These are phyloP conservation scores for Carex myosuroides DNA, from an alignment of 176 grass and related monocot genomes.

Conservation along the genomic window DNA sequence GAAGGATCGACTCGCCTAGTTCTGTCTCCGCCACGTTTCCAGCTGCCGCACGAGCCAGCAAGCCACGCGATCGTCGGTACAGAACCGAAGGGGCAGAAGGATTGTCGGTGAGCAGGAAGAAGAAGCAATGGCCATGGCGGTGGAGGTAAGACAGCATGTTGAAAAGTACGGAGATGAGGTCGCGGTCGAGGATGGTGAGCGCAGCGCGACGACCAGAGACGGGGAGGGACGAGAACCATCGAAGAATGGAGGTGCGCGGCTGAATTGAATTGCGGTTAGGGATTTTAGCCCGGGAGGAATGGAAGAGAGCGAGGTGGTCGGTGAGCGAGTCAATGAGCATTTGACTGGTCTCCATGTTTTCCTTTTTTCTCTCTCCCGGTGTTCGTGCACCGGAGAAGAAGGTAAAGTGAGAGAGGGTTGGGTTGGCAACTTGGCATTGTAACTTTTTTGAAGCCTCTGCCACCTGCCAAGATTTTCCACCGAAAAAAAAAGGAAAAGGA, in stretches of 20 bases:
- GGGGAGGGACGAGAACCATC: constrained; percentile 73
- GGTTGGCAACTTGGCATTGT: not conserved
- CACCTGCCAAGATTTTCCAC: not conserved
- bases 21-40: constrained; percentile 23
- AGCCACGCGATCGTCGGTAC: constrained; percentile 77
- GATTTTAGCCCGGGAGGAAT: constrained; percentile 24
- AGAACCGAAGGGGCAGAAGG: constrained; percentile 40
- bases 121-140: constrained; percentile 60
- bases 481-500: too few species aligned
- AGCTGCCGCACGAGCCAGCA: constrained; percentile 55
- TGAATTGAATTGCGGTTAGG: constrained; percentile 5
- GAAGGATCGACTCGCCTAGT: constrained; percentile 32
- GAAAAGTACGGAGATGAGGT: constrained; percentile 35
- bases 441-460: not conserved
- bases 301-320: constrained; percentile 86
- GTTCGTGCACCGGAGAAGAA: constrained; percentile 25
- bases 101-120: constrained; percentile 67
- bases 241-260: constrained; percentile 65
- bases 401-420: not conserved
- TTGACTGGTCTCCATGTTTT: constrained; percentile 28
- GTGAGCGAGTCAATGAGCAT: constrained; percentile 73
- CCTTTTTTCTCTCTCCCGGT: not conserved
- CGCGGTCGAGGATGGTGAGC: constrained; percentile 34
- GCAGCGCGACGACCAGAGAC: constrained; percentile 36
- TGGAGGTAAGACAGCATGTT: constrained; percentile 68